phyloP scores from a whole-genome alignment of 345 rosid genomes.

The Sonneratia alba region DNA sequence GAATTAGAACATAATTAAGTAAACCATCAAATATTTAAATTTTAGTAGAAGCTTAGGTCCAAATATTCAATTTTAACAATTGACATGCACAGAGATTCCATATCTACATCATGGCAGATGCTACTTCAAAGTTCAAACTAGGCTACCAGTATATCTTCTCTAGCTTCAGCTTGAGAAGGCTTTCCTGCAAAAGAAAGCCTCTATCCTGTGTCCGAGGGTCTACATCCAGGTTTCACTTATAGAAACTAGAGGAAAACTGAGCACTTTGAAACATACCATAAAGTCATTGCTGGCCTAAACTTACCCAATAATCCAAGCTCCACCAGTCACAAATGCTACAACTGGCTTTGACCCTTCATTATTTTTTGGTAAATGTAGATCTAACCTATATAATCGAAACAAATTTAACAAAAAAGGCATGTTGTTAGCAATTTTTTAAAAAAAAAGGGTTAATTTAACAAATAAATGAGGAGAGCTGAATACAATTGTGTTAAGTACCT shows the following conservation, averaged over 20 bases:
- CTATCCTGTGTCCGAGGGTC: too few species aligned
- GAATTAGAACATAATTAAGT: not conserved
- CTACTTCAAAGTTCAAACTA: not conserved
- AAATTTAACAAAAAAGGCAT: not conserved
- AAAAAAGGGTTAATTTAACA: not conserved
- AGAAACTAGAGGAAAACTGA: not conserved
- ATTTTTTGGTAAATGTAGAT: conserved; percentile 64
- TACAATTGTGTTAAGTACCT: conserved; percentile 29
- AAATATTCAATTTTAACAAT: not conserved
- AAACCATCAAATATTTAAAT: not conserved
- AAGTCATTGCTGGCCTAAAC: conserved; percentile 15
- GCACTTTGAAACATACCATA: not conserved
- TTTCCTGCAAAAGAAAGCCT: too few species aligned
- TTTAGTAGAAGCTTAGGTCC: not conserved
- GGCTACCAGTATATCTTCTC: not conserved
- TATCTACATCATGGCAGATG: not conserved
- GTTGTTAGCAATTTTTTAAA: not conserved
- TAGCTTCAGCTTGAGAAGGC: not conserved
- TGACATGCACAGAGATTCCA: not conserved
- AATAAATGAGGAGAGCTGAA: not conserved
- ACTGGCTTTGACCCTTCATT: conserved; percentile 71
- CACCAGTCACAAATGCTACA: conserved; percentile 89
- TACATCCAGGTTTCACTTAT: not conserved
- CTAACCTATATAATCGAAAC: conserved; percentile 44
- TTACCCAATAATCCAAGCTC: conserved; percentile 99